These are phyloP conservation scores for Solanum chmielewskii DNA, from an alignment of 257 asterid species.

Conservation along the genomic window DNA sequence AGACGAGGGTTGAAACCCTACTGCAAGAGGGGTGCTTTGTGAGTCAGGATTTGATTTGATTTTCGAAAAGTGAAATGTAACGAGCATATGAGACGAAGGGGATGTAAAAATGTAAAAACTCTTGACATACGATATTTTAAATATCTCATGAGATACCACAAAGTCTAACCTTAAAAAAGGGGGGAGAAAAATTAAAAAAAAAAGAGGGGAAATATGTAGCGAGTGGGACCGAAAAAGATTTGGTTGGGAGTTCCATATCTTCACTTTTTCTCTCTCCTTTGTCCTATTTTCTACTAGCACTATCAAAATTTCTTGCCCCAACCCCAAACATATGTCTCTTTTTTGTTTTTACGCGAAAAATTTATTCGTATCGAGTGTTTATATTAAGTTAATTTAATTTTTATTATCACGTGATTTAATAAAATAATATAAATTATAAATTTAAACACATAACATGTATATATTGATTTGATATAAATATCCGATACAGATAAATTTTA, in stretches of 20 bases:
- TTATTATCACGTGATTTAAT: rapidly evolving
- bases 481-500: rapidly evolving
- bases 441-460: too few species aligned
- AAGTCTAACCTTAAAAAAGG: neutral
- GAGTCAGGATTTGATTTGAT: neutral
- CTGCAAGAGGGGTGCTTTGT: too few species aligned
- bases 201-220: neutral
- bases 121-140: neutral
- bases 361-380: too few species aligned
- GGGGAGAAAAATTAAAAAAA: neutral
- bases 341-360: neutral
- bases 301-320: neutral
- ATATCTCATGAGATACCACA: neutral
- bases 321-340: neutral
- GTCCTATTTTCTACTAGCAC: neutral
- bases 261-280: constrained; percentile 14
- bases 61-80: neutral
- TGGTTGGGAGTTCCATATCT: constrained; percentile 21
- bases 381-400: too few species aligned
- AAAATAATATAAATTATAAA: too few species aligned
- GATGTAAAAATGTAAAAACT: neutral
- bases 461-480: too few species aligned
- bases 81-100: neutral
- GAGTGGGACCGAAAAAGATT: constrained; percentile 27
- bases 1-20: too few species aligned